These are phyloP conservation scores for Trichosporon asahii DNA, from an alignment of 1,284 basidiomycete species.

Conservation along the genomic window DNA sequence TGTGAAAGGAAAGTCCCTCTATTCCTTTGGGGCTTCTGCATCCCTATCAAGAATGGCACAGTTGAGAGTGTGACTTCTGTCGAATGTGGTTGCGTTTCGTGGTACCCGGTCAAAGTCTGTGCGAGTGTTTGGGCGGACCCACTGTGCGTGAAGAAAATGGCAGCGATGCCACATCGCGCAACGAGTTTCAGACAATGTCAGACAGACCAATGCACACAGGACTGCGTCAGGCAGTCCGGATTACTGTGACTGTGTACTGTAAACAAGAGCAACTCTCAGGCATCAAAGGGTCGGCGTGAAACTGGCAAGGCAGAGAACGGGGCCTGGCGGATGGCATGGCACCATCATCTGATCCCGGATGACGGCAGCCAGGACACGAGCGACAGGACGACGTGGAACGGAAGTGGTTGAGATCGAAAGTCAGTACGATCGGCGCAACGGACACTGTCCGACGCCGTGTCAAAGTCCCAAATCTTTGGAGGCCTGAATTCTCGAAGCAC, in stretches of 20 bases:
- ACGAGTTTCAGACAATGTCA: background rate
- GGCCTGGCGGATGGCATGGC: background rate
- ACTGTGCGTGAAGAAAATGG: background rate
- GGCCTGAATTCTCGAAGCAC: background rate
- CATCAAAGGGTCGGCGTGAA: background rate
- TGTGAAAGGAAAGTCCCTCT: background rate
- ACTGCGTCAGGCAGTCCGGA: background rate
- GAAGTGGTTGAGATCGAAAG: background rate
- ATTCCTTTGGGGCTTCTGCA: background rate
- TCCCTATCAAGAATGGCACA: background rate
- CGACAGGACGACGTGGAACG: background rate
- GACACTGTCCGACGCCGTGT: background rate
- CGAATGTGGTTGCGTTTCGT: background rate
- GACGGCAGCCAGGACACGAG: background rate
- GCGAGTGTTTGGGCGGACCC: background rate
- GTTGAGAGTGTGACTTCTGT: background rate
- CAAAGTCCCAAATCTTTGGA: background rate
- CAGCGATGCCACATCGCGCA: background rate
- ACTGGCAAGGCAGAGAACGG: background rate
- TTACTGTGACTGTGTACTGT: background rate
- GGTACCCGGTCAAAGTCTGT: background rate
- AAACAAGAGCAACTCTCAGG: too few species aligned
- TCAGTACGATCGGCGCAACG: background rate
- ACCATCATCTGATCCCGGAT: conserved; percentile 1
- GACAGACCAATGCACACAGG: background rate